phyloP scores from a whole-genome alignment of 148 eudicot species.

The Amaranthus hypochondriacus region DNA sequence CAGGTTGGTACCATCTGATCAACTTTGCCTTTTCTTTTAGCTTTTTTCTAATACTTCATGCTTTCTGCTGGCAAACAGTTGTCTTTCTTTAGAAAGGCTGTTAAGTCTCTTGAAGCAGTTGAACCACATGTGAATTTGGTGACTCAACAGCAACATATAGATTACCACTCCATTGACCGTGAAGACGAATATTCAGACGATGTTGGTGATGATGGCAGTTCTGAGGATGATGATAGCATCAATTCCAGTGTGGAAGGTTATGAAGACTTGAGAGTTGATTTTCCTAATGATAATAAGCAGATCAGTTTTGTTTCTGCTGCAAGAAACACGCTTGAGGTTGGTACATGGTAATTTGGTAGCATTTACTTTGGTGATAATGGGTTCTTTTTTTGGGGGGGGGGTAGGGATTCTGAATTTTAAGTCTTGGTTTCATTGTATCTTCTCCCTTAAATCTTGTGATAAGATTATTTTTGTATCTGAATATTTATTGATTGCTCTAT shows the following conservation, averaged over 20 bases:
- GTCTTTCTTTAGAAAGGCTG: constrained; percentile 69
- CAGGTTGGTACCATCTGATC: constrained; percentile 50
- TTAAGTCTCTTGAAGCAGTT: constrained; percentile 68
- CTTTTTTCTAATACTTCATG: not conserved
- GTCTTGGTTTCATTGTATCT: not conserved
- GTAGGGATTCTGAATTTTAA: not conserved
- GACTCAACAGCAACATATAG: constrained; percentile 78
- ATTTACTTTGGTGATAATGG: constrained; percentile 3
- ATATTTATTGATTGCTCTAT: not conserved
- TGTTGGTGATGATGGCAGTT: constrained; percentile 26
- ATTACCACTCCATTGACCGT: constrained; percentile 73
- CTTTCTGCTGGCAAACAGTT: constrained; percentile 48
- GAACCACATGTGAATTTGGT: constrained; percentile 79
- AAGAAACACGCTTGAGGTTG: constrained; percentile 63
- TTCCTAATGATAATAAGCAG: constrained; percentile 29
- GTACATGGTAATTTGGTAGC: constrained; percentile 18
- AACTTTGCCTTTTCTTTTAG: not conserved
- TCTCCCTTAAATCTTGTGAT: not conserved
- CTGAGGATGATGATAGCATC: constrained; percentile 31
- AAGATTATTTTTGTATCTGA: not conserved
- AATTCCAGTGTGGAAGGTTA: constrained; percentile 37
- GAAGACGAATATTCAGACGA: constrained; percentile 56
- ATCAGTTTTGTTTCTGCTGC: constrained; percentile 34
- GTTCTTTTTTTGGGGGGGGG: not conserved
- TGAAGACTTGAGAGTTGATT: constrained; percentile 59